phyloP scores from a whole-genome alignment of 129 eudicot genomes.

The Tagetes erecta region DNA sequence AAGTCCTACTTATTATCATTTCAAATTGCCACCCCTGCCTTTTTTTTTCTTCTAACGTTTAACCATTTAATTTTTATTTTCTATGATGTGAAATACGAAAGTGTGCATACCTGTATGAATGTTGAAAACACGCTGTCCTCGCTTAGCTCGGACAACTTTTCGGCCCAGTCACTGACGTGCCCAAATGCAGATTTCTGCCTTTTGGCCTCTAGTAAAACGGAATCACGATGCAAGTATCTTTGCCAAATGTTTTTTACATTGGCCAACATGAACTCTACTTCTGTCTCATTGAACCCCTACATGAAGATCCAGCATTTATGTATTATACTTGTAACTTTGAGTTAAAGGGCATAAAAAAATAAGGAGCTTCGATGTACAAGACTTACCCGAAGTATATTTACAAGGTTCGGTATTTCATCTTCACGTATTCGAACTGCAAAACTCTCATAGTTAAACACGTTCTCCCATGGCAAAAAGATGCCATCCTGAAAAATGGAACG shows the following conservation, averaged over 20 bases:
- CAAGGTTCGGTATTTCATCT: conserved; percentile 84
- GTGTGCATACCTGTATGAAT: conserved; percentile 65
- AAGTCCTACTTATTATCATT: background rate
- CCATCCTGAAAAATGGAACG: conserved; percentile 64
- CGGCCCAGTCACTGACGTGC: conserved; percentile 62
- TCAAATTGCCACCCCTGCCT: background rate
- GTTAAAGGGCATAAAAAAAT: background rate
- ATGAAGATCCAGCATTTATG: conserved; percentile 19
- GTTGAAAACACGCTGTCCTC: conserved; percentile 81
- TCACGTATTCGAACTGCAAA: conserved; percentile 88
- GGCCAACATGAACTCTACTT: conserved; percentile 73
- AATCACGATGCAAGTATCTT: conserved; percentile 75
- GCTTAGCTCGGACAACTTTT: conserved; percentile 44
- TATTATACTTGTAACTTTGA: background rate
- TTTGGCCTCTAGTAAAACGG: conserved; percentile 83
- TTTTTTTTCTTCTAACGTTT: background rate
- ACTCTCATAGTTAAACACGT: conserved; percentile 85
- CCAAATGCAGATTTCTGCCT: conserved; percentile 67
- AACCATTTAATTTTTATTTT: background rate
- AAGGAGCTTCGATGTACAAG: conserved; percentile 1
- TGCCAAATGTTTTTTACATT: conserved; percentile 91
- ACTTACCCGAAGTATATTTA: conserved; percentile 83
- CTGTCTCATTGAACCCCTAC: conserved; percentile 78
- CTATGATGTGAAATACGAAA: background rate
- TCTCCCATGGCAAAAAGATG: conserved; percentile 89